Evolutionary conservation across 1,284 basidiomycete species (phyloP), one percentile per base, ranked within the genome.

Genomic region (Boletus smithii): DNA sequence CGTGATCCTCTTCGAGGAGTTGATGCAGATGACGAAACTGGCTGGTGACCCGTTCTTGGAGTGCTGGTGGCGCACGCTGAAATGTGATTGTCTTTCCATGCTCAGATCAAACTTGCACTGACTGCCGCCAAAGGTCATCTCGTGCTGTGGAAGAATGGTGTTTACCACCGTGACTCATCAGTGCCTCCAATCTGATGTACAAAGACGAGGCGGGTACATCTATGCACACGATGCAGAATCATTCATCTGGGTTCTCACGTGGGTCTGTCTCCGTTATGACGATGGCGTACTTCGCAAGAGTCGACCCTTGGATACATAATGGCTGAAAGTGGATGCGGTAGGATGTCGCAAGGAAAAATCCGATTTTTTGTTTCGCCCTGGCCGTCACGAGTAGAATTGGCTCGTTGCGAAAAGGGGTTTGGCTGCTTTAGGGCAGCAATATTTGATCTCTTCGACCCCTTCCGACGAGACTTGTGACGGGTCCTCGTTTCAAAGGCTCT

Each of bases 141-240:
- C 16, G 26, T 46, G 4, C 55, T 69, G n/a, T 70, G 70, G 67
- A 42, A 41, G 22, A 34, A 42, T 8, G 50, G 59, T 3, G 50
- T 71, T 22, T 17, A 58, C 22, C 66, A 70, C 36, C 53, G 55
- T 1, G 65, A 70, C n/a, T n/a, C 35, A 50, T 68, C 39, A 69
- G 65, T 38, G 29, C 62, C 2, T 36, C 55, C 8, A 69, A 70
- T 46, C 46, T 70, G 24, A 67, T 68, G 66, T 67, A 49, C 31
- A 35, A 60, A 36, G 8, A 3, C 3, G 36, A 17, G 9, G n/a
- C 14, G 14, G 42, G 6, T 63, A 63, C 8, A 1, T 20, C 4
- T 69, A 69, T 51, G 59, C 52, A 3, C 62, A 69, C 38, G 64
- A 70, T 22, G 48, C 53, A 1, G 68, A 70, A 44, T 64, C 67